Conservation (phyloP, 179 eudicot species). For the Corrigiola litoralis region DNA sequence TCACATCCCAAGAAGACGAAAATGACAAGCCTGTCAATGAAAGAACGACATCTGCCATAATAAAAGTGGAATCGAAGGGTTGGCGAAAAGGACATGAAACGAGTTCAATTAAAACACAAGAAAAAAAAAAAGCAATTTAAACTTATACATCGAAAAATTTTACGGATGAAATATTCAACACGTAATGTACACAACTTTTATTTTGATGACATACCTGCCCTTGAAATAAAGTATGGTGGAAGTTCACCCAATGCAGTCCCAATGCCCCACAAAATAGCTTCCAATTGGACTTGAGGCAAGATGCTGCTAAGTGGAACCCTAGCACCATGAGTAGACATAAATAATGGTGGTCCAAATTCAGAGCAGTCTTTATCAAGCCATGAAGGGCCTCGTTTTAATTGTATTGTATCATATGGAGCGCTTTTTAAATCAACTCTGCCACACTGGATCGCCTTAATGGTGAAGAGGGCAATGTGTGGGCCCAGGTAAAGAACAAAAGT, state of each 20-base stretch:
- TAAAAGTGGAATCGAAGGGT: too few species aligned
- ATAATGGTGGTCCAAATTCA: slow-evolving; percentile 75
- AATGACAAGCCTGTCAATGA: too few species aligned
- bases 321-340: slow-evolving; percentile 44
- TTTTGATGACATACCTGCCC: slow-evolving; percentile 58
- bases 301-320: slow-evolving; percentile 84
- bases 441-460: slow-evolving; percentile 89
- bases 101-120: too few species aligned
- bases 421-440: slow-evolving; percentile 92
- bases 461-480: slow-evolving; percentile 93
- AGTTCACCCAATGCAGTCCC: slow-evolving; percentile 99
- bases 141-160: too few species aligned
- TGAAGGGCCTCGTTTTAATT: slow-evolving; percentile 70
- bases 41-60: too few species aligned
- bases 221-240: slow-evolving; percentile 96
- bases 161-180: too few species aligned
- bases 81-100: too few species aligned
- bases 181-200: neutral
- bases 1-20: too few species aligned
- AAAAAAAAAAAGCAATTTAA: too few species aligned
- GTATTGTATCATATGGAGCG: slow-evolving; percentile 94
- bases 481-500: slow-evolving; percentile 96
- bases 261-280: slow-evolving; percentile 87
- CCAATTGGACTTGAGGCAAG: slow-evolving; percentile 87
- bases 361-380: slow-evolving; percentile 93